Evolutionary conservation across 106 monocot genomes (phyloP).

Genomic region (Acorus calamus): DNA sequence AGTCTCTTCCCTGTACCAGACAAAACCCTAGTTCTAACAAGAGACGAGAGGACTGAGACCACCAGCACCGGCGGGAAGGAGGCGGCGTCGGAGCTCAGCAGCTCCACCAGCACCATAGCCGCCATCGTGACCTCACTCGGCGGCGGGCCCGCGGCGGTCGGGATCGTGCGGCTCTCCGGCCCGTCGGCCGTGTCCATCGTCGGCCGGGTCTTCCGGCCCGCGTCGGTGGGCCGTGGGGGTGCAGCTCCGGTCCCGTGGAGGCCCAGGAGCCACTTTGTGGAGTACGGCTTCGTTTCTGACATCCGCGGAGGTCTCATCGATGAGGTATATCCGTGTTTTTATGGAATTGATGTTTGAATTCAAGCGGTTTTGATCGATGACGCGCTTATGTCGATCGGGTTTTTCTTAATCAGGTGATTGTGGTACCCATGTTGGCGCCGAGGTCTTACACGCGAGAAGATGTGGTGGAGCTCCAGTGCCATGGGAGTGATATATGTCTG

Average conservation of each 20-base stretch:
- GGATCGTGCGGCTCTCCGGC: constrained; percentile 77
- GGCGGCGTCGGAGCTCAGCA: constrained; percentile 1
- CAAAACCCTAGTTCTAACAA: constrained; percentile 25
- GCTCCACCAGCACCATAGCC: constrained; percentile 42
- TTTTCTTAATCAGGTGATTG: constrained; percentile 6
- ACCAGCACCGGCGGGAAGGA: constrained; percentile 1
- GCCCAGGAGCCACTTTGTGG: constrained; percentile 77
- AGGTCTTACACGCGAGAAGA: constrained; percentile 94
- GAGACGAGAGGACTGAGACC: constrained; percentile 27
- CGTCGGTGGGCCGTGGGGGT: constrained; percentile 15
- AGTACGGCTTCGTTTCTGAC: constrained; percentile 69
- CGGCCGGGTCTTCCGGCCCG: constrained; percentile 55
- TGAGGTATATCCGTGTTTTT: constrained; percentile 39
- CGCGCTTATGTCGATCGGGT: not conserved
- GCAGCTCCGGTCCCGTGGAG: constrained; percentile 26
- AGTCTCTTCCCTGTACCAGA: not conserved
- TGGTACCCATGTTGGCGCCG: constrained; percentile 88
- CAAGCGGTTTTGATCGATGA: not conserved
- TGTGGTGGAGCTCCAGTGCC: constrained; percentile 96
- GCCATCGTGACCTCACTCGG: constrained; percentile 84
- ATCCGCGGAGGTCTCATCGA: constrained; percentile 55
- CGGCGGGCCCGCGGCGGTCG: constrained; percentile 75
- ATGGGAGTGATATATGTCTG: constrained; percentile 87
- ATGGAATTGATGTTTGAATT: not conserved
- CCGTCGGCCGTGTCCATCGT: constrained; percentile 49